A percentile compares a stretch with the other conserved stretches of the same genome.
These are phyloP conservation scores for Arthrobotrys pseudoclavata DNA, from an alignment of 2,329 filamentous ascomycete genomes.

Conservation along the genomic window DNA sequence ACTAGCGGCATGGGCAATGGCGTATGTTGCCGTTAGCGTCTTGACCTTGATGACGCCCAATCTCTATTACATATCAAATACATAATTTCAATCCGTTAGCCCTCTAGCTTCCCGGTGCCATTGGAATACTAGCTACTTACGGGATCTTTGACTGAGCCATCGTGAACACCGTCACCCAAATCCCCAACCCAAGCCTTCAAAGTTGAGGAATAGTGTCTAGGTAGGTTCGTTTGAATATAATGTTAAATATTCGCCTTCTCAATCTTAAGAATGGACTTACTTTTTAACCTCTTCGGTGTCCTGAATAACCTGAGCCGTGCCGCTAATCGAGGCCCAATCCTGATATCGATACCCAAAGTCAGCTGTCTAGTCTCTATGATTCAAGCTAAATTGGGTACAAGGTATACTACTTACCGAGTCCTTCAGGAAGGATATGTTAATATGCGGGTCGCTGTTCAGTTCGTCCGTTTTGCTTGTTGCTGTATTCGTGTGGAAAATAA, in stretches of 20 bases:
- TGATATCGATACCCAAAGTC: slow-evolving; percentile 73
- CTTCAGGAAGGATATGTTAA: slow-evolving; percentile 87
- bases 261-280: slow-evolving; percentile 63
- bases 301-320: slow-evolving; percentile 77
- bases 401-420: slow-evolving; percentile 13
- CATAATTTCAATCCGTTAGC: neutral
- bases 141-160: slow-evolving; percentile 84
- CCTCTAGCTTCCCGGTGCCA: no score
- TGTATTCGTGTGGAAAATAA: slow-evolving; percentile 92
- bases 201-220: slow-evolving; percentile 75
- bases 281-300: slow-evolving; percentile 78
- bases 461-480: slow-evolving; percentile 90
- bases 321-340: slow-evolving; percentile 90
- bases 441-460: slow-evolving; percentile 77
- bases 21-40: slow-evolving; percentile 79
- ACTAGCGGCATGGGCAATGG: slow-evolving; percentile 73
- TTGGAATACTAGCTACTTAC: neutral
- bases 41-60: slow-evolving; percentile 85
- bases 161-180: slow-evolving; percentile 83
- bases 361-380: slow-evolving; percentile 1
- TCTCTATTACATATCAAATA: slow-evolving; percentile 66
- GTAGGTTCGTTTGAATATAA: neutral
- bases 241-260: neutral
- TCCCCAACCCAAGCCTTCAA: slow-evolving; percentile 91
- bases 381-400: no score